Evolutionary conservation across 2,329 filamentous ascomycete species (phyloP).

Genomic region (Colletotrichum spinosum): DNA sequence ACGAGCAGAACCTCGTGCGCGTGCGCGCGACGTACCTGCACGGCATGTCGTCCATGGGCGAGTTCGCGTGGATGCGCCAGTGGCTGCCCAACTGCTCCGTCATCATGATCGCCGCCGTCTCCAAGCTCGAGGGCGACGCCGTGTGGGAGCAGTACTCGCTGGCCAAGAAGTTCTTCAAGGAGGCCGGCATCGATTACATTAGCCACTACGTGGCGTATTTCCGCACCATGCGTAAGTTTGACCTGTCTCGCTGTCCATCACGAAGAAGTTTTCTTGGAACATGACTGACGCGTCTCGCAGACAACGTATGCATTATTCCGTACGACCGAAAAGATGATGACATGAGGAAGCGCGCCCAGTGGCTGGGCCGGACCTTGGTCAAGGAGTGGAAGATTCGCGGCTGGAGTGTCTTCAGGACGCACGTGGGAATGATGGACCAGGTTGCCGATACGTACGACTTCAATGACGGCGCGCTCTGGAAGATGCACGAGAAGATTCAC

Average conservation of each 20-base stretch:
- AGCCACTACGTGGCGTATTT: conserved; percentile 30
- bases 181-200: conserved; percentile 33
- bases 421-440: conserved; percentile 59
- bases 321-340: conserved; percentile 59
- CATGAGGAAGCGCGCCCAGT: conserved; percentile 46
- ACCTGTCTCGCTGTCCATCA: fast-evolving
- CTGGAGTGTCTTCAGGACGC: conserved; percentile 60
- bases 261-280: neutral
- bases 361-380: conserved; percentile 49
- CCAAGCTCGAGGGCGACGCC: conserved; percentile 15
- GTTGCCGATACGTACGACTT: conserved; percentile 58
- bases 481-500: conserved; percentile 57
- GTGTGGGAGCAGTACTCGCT: conserved; percentile 28
- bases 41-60: conserved; percentile 32
- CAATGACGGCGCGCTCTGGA: conserved; percentile 54
- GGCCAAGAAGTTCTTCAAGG: conserved; percentile 19
- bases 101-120: conserved; percentile 27
- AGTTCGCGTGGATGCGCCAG: conserved; percentile 31
- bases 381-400: conserved; percentile 54
- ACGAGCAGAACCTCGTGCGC: conserved; percentile 22
- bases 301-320: conserved; percentile 63
- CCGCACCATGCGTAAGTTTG: conserved; percentile 28
- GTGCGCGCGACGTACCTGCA: conserved; percentile 25
- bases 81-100: conserved; percentile 31
- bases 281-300: neutral